Conservation (phyloP, 805 yeast genomes). For the Kodamaea kaohsiungensis region DNA sequence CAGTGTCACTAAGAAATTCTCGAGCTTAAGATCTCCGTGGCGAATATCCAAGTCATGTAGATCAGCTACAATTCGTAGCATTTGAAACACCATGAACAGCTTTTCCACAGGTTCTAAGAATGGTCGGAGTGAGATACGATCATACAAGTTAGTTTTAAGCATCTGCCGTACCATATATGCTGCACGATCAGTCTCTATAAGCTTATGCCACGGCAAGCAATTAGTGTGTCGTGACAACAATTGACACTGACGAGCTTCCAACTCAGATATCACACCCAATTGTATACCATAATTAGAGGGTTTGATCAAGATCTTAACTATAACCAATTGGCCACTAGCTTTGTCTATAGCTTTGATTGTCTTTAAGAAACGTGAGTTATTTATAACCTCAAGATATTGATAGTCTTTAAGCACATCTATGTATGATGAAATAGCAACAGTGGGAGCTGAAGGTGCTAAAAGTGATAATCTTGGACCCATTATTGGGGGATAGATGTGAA, state of each 20-base stretch:
- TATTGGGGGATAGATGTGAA: background rate
- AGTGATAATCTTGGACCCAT: slow-evolving; percentile 88
- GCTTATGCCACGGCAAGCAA: slow-evolving; percentile 67
- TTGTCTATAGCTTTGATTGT: slow-evolving; percentile 76
- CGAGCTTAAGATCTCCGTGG: slow-evolving; percentile 93
- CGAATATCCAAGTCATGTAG: slow-evolving; percentile 62
- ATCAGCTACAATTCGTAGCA: slow-evolving; percentile 60
- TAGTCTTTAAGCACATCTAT: slow-evolving; percentile 75
- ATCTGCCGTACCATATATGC: slow-evolving; percentile 86
- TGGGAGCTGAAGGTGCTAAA: slow-evolving; percentile 86
- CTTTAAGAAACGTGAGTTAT: slow-evolving; percentile 81
- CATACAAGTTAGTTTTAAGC: slow-evolving; percentile 79
- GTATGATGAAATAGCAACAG: slow-evolving; percentile 89
- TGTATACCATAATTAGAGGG: slow-evolving; percentile 40
- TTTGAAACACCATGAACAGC: slow-evolving; percentile 80
- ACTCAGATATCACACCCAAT: slow-evolving; percentile 26
- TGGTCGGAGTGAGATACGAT: slow-evolving; percentile 83
- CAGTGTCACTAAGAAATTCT: slow-evolving; percentile 81
- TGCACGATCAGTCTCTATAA: slow-evolving; percentile 88
- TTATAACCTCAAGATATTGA: slow-evolving; percentile 73
- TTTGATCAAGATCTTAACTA: slow-evolving; percentile 79
- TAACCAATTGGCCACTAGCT: slow-evolving; percentile 64
- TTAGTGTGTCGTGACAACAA: slow-evolving; percentile 54
- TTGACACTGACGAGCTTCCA: slow-evolving; percentile 35
- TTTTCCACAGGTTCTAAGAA: slow-evolving; percentile 81